Evolutionary conservation across 2,329 filamentous ascomycete species (phyloP).

Genomic region (Chrysosporium queenslandicum): DNA sequence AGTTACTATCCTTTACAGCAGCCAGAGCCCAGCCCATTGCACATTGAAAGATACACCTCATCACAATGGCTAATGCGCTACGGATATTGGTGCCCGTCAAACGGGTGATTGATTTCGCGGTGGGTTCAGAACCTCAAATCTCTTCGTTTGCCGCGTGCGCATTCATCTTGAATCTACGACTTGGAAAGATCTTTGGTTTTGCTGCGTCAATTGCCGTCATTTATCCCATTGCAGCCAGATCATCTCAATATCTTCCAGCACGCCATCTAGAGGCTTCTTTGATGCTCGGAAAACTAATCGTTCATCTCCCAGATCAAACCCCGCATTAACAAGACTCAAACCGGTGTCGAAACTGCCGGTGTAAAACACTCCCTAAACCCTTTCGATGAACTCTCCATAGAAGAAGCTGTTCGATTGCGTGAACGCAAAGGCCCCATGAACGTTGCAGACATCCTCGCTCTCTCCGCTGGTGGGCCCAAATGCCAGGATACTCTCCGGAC

Average conservation of each 20-base stretch:
- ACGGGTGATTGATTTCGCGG: slow-evolving; percentile 78
- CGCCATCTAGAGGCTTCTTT: neutral
- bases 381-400: slow-evolving; percentile 95
- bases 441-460: slow-evolving; percentile 84
- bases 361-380: slow-evolving; percentile 99
- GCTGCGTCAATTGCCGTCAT: neutral
- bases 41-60: neutral
- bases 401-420: slow-evolving; percentile 89
- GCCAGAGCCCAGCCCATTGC: neutral
- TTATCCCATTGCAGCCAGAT: neutral
- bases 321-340: slow-evolving; percentile 60
- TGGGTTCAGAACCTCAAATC: slow-evolving; percentile 36
- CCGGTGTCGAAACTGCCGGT: slow-evolving; percentile 79
- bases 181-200: neutral
- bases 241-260: neutral
- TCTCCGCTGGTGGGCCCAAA: slow-evolving; percentile 82
- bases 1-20: neutral
- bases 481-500: slow-evolving; percentile 80
- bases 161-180: neutral
- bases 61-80: slow-evolving; percentile 42
- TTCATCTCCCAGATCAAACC: slow-evolving; percentile 51
- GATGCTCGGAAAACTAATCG: neutral
- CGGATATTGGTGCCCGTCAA: slow-evolving; percentile 73
- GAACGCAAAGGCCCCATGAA: slow-evolving; percentile 69
- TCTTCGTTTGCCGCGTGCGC: neutral